These are phyloP conservation scores for Herpetomonas tarakana DNA, from an alignment of 208 protist genomes.

Conservation along the genomic window DNA sequence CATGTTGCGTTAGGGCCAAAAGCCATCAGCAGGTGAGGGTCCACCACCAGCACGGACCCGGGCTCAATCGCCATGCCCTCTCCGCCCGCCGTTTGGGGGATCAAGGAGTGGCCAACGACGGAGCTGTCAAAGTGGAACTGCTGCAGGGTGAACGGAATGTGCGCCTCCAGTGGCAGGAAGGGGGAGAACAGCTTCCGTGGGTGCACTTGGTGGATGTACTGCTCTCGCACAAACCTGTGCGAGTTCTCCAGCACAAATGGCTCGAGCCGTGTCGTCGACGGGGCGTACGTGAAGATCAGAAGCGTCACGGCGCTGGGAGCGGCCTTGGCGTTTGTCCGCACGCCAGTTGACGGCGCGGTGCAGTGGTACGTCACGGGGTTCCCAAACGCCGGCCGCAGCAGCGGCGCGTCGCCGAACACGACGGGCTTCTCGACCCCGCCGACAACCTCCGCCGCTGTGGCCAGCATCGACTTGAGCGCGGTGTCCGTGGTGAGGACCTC, in stretches of 20 bases:
- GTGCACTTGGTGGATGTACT: constrained; percentile 52
- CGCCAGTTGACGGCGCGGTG: constrained; percentile 74
- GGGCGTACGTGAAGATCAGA: constrained; percentile 69
- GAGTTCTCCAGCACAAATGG: constrained; percentile 66
- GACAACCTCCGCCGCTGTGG: constrained; percentile 45
- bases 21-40: constrained; percentile 81
- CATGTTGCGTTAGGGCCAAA: constrained; percentile 66
- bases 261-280: constrained; percentile 36
- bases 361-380: constrained; percentile 79
- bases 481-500: constrained; percentile 26
- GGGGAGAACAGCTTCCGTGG: constrained; percentile 32
- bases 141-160: constrained; percentile 69
- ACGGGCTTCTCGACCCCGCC: constrained; percentile 68
- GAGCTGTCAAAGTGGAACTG: constrained; percentile 63
- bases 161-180: constrained; percentile 67
- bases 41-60: constrained; percentile 69
- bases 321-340: constrained; percentile 50
- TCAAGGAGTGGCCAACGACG: constrained; percentile 32
- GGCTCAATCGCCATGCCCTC: constrained; percentile 20
- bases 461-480: constrained; percentile 10
- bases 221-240: constrained; percentile 59
- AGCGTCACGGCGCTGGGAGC: constrained; percentile 42
- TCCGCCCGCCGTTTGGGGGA: neutral
- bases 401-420: constrained; percentile 70
- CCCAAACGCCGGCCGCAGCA: constrained; percentile 74